Percentiles rank a stretch among this genome's conserved stretches.
phyloP scores from a whole-genome alignment of 169 alveolate species.

The Eimeria acervulina region DNA sequence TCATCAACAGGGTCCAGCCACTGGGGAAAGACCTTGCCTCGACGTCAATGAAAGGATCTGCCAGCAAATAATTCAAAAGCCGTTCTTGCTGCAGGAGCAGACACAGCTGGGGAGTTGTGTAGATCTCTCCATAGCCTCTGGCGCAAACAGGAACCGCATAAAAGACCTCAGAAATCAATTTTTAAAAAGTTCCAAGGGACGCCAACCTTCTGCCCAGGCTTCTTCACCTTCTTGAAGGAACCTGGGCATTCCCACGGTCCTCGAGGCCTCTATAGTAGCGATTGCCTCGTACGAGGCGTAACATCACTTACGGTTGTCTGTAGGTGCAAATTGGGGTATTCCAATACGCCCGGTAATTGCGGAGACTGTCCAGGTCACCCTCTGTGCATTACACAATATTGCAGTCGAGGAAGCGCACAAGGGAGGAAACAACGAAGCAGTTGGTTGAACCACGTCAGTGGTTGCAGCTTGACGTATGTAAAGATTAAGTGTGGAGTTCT shows the following conservation, averaged over 20 bases:
- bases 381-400: not conserved
- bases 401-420: not conserved
- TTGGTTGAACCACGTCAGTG: not conserved
- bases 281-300: not conserved
- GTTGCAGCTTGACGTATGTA: not conserved
- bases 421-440: not conserved
- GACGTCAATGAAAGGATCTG: constrained; percentile 67
- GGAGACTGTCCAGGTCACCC: constrained; percentile 41
- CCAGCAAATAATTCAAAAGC: constrained; percentile 55
- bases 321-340: constrained; percentile 66
- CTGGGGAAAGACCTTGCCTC: constrained; percentile 55
- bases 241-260: not conserved
- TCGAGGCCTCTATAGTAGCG: not conserved
- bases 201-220: too few relatives aligned
- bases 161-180: not conserved
- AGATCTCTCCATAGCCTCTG: constrained; percentile 66
- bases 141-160: not conserved
- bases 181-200: not conserved
- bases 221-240: not conserved
- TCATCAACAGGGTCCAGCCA: constrained; percentile 72
- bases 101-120: constrained; percentile 60
- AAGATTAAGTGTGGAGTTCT: not conserved
- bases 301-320: constrained; percentile 40
- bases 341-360: constrained; percentile 47
- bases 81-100: constrained; percentile 68